Conservation (phyloP, 331 rosid genomes). For the Erythrophleum ivorense region DNA sequence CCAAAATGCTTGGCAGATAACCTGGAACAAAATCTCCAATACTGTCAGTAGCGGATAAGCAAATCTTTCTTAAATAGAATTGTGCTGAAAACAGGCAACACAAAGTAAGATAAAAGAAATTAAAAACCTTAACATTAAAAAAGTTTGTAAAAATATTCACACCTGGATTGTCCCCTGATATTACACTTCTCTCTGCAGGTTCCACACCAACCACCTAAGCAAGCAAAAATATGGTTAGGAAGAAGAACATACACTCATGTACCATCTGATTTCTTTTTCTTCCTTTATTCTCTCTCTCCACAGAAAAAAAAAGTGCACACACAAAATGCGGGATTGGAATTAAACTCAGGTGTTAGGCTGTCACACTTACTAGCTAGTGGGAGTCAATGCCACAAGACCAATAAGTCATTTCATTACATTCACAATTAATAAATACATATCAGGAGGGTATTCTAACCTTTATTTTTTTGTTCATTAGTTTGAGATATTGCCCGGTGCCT, state of each 20-base stretch:
- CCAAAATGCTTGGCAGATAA: constrained; percentile 81
- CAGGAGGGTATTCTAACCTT: constrained; percentile 56
- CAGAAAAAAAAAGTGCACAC: neutral
- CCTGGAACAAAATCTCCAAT: constrained; percentile 59
- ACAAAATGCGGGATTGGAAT: neutral
- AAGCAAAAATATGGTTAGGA: constrained; percentile 33
- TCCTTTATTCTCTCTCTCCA: constrained; percentile 12
- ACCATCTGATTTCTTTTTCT: constrained; percentile 26
- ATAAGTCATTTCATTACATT: constrained; percentile 29
- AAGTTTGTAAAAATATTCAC: constrained; percentile 29
- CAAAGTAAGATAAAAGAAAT: neutral
- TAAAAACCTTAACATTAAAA: neutral
- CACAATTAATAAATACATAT: constrained; percentile 23
- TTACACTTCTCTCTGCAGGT: constrained; percentile 86
- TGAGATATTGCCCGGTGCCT: constrained; percentile 90
- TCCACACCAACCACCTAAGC: constrained; percentile 90
- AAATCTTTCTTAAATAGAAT: constrained; percentile 31
- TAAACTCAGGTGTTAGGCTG: constrained; percentile 1
- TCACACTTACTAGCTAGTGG: neutral
- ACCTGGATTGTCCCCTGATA: constrained; percentile 87
- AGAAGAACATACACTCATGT: constrained; percentile 1
- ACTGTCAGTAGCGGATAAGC: constrained; percentile 27
- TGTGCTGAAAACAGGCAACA: constrained; percentile 29
- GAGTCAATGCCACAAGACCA: constrained; percentile 29
- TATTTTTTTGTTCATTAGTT: constrained; percentile 66